These are phyloP conservation scores for Quillaja saponaria DNA, from an alignment of 306 rosid species.

Conservation along the genomic window DNA sequence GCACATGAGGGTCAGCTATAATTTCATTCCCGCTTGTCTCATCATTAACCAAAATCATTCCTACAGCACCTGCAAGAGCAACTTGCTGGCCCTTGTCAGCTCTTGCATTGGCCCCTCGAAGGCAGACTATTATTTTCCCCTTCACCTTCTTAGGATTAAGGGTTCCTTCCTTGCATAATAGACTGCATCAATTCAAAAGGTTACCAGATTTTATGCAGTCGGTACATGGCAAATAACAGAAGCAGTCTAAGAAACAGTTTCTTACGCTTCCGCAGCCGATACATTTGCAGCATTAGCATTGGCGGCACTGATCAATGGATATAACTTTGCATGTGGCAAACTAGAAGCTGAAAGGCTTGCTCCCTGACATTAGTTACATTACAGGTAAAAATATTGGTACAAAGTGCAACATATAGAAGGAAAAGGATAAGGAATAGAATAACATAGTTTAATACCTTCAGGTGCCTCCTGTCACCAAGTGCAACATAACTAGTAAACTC, in stretches of 20 bases:
- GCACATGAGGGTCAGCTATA: constrained; percentile 43
- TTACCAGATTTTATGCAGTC: constrained; percentile 1
- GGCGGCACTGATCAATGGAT: constrained; percentile 44
- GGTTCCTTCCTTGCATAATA: constrained; percentile 30
- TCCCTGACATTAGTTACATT: constrained; percentile 61
- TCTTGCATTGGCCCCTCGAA: constrained; percentile 36
- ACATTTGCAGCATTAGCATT: constrained; percentile 30
- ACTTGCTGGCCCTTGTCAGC: constrained; percentile 37
- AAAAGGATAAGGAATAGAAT: neutral
- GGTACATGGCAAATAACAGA: neutral
- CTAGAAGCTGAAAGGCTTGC: constrained; percentile 46
- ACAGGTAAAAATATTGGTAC: no score
- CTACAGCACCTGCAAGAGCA: constrained; percentile 52
- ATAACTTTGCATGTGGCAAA: constrained; percentile 41
- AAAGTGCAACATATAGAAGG: neutral
- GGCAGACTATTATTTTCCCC: constrained; percentile 66
- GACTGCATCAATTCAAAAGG: constrained; percentile 25
- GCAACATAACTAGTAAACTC: constrained; percentile 38
- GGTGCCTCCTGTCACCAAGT: constrained; percentile 47
- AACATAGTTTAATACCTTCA: constrained; percentile 33
- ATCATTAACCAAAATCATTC: constrained; percentile 61
- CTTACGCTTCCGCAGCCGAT: constrained; percentile 34
- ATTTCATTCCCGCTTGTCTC: neutral
- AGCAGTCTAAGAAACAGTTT: neutral
- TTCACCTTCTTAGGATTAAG: constrained; percentile 55